These are phyloP conservation scores for Hygrocybe coccinea DNA, from an alignment of 768 basidiomycete species.

Conservation along the genomic window DNA sequence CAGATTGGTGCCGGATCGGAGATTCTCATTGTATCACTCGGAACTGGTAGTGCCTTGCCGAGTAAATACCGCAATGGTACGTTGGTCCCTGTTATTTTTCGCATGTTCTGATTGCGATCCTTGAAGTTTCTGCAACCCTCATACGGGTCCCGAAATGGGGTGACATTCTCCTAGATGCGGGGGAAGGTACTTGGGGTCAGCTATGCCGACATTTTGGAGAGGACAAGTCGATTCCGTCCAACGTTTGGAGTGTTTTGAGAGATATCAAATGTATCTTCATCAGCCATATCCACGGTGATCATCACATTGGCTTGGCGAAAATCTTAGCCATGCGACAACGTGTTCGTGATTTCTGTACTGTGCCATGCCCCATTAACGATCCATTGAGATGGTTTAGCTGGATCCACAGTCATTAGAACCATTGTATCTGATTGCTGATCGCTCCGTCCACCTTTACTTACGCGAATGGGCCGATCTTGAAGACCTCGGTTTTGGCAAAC, in stretches of 20 bases:
- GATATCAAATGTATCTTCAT: conserved; percentile 76
- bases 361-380: neutral
- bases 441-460: conserved; percentile 58
- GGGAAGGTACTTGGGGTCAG: conserved; percentile 93
- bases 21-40: conserved; percentile 69
- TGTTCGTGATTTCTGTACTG: conserved; percentile 38
- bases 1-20: conserved; percentile 30
- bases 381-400: conserved; percentile 50
- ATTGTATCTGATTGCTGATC: conserved; percentile 64
- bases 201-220: conserved; percentile 71
- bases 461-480: conserved; percentile 69
- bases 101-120: neutral
- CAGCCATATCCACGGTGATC: conserved; percentile 90
- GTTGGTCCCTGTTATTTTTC: conserved; percentile 9
- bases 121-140: conserved; percentile 69
- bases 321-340: conserved; percentile 65
- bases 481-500: conserved; percentile 54
- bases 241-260: conserved; percentile 58
- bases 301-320: conserved; percentile 78
- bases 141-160: conserved; percentile 69
- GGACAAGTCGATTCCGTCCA: conserved; percentile 28
- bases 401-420: conserved; percentile 56
- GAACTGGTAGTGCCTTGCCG: conserved; percentile 85
- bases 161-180: conserved; percentile 78
- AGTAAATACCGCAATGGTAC: conserved; percentile 83